Base-by-base conservation (phyloP, 371 early-diverging fungal genomes). In the Chytridiales sp. region DNA sequence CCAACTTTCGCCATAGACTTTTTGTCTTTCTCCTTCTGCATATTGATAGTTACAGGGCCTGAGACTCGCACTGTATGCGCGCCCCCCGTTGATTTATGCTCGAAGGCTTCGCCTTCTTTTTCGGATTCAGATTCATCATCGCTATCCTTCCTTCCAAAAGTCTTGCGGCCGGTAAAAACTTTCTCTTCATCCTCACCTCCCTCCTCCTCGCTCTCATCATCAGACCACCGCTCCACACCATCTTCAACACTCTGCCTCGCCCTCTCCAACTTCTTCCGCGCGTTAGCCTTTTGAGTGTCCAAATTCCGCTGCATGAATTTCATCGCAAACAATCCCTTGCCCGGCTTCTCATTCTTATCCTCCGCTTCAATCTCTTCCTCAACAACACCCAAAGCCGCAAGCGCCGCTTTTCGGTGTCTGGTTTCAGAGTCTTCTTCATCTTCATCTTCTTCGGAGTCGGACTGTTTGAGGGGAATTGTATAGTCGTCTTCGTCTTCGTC, bases 321-420 rank as follows among this genome's bases (percentile, higher is more conserved):
- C 97, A 97, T 96, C 6, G 81, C 86, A 62, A 92, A 86, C 31
- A 97, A 61, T 22, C 94, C 94, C 76, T 89, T 93, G 49, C 74
- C 76, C n/a, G 86, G 84, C 34, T 72, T 69, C 11, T 68, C 69
- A 41, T 51, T 56, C 32, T 63, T 49, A 24, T 66, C 62, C 8
- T 75, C 70, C 24, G 32, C 26, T 29, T 46, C 59, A 1, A 64
- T 39, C 40, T 55, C 57, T 21, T 41, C 56, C 17, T 54, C 55
- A 13, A 67, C 26, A 6, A 29, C 47, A 17, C 49, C 53, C 2
- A 69, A 48, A 15, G 24, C 77, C 15, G 65, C 66, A 27, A 69
- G 75, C 24, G 59, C 76, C 27, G 82, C 78, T 0, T 75, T 77
- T 44, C 61, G 56, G 29, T 71, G 74, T 15, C 75, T 79, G 31